These are phyloP conservation scores for Davidsoniella virescens DNA, from an alignment of 2,329 filamentous ascomycete genomes.

Conservation along the genomic window DNA sequence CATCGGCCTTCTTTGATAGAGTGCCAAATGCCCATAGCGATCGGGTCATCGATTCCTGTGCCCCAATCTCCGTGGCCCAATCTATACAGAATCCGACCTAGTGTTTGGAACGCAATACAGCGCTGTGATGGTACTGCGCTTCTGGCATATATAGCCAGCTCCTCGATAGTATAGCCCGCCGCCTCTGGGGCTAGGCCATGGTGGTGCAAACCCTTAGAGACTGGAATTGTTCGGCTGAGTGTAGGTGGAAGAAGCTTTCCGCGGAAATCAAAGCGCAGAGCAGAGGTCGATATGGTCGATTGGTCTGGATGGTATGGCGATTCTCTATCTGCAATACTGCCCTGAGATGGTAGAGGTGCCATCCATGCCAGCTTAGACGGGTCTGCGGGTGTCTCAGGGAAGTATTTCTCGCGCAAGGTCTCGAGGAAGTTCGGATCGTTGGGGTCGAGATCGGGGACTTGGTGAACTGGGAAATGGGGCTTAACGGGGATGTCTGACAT, in stretches of 20 bases:
- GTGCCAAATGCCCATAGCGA: constrained; percentile 70
- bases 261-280: constrained; percentile 77
- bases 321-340: constrained; percentile 47
- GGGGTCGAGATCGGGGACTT: constrained; percentile 60
- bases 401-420: constrained; percentile 83
- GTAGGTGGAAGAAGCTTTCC: constrained; percentile 67
- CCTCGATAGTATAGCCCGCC: constrained; percentile 82
- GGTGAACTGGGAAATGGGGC: constrained; percentile 46
- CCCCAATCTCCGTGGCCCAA: constrained; percentile 60
- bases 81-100: constrained; percentile 71
- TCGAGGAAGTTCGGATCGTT: constrained; percentile 67
- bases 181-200: constrained; percentile 85
- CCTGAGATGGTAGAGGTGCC: constrained; percentile 49
- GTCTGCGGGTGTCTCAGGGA: constrained; percentile 71
- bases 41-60: constrained; percentile 35
- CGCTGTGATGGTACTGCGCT: constrained; percentile 74
- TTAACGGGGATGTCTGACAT: constrained; percentile 25
- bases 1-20: constrained; percentile 62
- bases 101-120: constrained; percentile 79
- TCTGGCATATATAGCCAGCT: constrained; percentile 65
- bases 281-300: constrained; percentile 52
- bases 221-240: constrained; percentile 56
- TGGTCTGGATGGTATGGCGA: constrained; percentile 73
- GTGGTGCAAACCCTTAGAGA: constrained; percentile 72
- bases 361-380: constrained; percentile 84